phyloP scores from a whole-genome alignment of 108 stramenopile genomes.

The Skeletonema grethae region DNA sequence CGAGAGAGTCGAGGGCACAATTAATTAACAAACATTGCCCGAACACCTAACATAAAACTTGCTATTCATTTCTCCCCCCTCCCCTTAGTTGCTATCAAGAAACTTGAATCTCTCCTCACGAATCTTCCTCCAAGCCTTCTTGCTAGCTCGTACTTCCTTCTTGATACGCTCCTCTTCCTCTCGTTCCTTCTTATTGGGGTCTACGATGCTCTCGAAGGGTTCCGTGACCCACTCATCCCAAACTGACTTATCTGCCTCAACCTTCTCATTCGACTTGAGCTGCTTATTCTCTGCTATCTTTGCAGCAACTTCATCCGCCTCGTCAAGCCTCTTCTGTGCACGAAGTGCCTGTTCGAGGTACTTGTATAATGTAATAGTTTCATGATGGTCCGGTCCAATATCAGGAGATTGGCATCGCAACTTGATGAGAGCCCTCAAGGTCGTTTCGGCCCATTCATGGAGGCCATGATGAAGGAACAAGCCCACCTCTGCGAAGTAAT shows the following conservation, averaged over 20 bases:
- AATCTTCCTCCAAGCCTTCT: slow-evolving; percentile 80
- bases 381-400: slow-evolving; percentile 86
- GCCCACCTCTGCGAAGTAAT: slow-evolving; percentile 89
- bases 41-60: too few relatives aligned
- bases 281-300: slow-evolving; percentile 34
- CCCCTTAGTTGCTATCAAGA: slow-evolving; percentile 50
- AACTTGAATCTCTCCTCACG: slow-evolving; percentile 86
- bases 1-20: too few relatives aligned
- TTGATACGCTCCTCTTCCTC: slow-evolving; percentile 81
- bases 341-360: slow-evolving; percentile 70
- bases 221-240: slow-evolving; percentile 71
- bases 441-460: slow-evolving; percentile 81
- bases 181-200: slow-evolving; percentile 84
- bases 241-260: slow-evolving; percentile 67
- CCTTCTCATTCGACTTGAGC: slow-evolving; percentile 58
- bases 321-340: slow-evolving; percentile 60
- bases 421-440: slow-evolving; percentile 68
- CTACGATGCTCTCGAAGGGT: slow-evolving; percentile 80
- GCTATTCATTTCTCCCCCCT: too few relatives aligned
- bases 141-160: slow-evolving; percentile 80
- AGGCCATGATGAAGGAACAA: slow-evolving; percentile 83
- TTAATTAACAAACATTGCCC: too few relatives aligned
- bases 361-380: slow-evolving; percentile 69
- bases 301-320: slow-evolving; percentile 66
- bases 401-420: slow-evolving; percentile 79